Evolutionary conservation across 306 rosid genomes (phyloP).

Genomic region (Cyamopsis tetragonoloba): DNA sequence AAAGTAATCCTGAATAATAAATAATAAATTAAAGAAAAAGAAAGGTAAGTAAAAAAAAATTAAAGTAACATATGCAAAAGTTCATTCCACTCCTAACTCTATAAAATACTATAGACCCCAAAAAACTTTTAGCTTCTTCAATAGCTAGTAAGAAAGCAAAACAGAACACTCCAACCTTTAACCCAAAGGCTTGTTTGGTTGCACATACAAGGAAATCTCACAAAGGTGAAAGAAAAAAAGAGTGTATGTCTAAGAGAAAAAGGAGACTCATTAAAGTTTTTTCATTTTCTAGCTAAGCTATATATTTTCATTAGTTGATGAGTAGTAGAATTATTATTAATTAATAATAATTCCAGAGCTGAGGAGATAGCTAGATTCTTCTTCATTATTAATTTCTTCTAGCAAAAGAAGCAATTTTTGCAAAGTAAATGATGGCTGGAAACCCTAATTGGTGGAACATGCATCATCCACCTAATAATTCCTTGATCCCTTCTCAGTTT

Average conservation of each 20-base stretch:
- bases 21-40: constrained; percentile 44
- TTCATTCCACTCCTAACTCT: constrained; percentile 49
- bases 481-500: constrained; percentile 59
- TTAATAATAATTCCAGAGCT: no score
- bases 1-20: constrained; percentile 49
- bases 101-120: constrained; percentile 42
- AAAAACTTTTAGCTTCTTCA: constrained; percentile 49
- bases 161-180: constrained; percentile 47
- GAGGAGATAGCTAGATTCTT: no score
- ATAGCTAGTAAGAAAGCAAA: constrained; percentile 44
- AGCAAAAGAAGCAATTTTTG: no score
- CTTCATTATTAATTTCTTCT: no score
- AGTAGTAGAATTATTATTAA: no score
- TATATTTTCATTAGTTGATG: not conserved
- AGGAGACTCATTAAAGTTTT: constrained; percentile 11
- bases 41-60: no score
- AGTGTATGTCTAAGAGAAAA: constrained; percentile 30
- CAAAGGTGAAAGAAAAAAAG: constrained; percentile 44
- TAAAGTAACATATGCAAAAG: constrained; percentile 53
- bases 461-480: constrained; percentile 79
- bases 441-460: constrained; percentile 96
- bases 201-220: constrained; percentile 48
- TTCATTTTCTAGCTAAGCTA: constrained; percentile 23
- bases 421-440: constrained; percentile 97
- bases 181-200: constrained; percentile 59